Evolutionary conservation across 345 rosid species (phyloP), one percentile per base, ranked within the genome.

Genomic region (Hibiscus trionum): DNA sequence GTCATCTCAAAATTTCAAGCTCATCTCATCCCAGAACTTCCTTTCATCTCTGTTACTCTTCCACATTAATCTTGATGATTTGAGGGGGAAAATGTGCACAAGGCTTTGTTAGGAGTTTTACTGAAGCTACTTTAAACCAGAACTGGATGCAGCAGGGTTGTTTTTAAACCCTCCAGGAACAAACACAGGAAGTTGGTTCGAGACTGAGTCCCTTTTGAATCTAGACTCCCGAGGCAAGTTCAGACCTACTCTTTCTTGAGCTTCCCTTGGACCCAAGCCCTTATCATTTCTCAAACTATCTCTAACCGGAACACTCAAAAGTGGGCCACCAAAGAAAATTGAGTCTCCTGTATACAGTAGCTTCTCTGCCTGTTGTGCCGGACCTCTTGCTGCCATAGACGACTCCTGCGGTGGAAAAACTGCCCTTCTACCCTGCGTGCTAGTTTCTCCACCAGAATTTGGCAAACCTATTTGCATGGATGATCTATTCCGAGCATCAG

Each of bases 111-210:
- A 35, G 50, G 39, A 59, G 62, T 70, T 26, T 60, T 29, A 72
- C 39, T 50, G 58, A 21, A 59, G 42, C 27, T 83, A 82, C 79
- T 78, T 86, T 26, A 76, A 80, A 71, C 87, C 83, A 26, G 88
- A 86, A 62, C 80, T 81, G 7, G 84, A 75, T 62, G 80, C 73
- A 59, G 62, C 62, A 11, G 83, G 71, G 75, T 84, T 82, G 72
- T 81, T 72, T 57, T 72, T 78, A 14, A 47, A 76, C 39, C 87
- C 90, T 21, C 86, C 90, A 0, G 97, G 99, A 70, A 80, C 83
- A 72, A 95, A 95, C 70, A 95, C 97, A 3, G 99, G 97, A 61
- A 95, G 93, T 83, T 95, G 99, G 85, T 89, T 88, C 8, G 97
- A 90, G 61, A 82, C 78, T 3, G 96, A 82, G 78, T 95, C 97